These are phyloP conservation scores for Endocalyx cinctus DNA, from an alignment of 2,329 filamentous ascomycete species.

Conservation along the genomic window DNA sequence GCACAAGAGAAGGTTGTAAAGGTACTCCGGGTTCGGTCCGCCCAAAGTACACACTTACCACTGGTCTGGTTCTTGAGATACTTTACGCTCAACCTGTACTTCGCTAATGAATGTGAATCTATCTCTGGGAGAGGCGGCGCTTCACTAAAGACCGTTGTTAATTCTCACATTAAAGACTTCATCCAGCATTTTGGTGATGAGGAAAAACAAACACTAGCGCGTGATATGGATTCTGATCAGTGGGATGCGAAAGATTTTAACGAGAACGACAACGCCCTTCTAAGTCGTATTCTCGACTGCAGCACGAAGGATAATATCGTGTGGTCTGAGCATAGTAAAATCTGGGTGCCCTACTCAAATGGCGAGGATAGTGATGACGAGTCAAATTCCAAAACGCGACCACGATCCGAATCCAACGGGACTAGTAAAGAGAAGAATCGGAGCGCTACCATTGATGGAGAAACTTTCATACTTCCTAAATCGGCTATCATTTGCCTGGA, in stretches of 20 bases:
- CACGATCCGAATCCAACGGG: slow-evolving; percentile 41
- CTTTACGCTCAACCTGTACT: slow-evolving; percentile 76
- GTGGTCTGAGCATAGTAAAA: slow-evolving; percentile 59
- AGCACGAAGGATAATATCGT: slow-evolving; percentile 65
- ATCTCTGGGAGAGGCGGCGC: slow-evolving; percentile 75
- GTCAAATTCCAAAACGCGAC: slow-evolving; percentile 22
- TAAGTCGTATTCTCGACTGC: slow-evolving; percentile 62
- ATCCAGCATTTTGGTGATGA: slow-evolving; percentile 65
- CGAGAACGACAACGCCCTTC: slow-evolving; percentile 53
- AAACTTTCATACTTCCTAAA: slow-evolving; percentile 79
- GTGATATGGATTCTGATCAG: slow-evolving; percentile 73
- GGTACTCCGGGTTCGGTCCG: slow-evolving; percentile 70
- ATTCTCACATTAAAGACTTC: slow-evolving; percentile 77
- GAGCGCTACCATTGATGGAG: slow-evolving; percentile 74
- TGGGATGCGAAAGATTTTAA: slow-evolving; percentile 76
- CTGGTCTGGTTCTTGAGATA: slow-evolving; percentile 72
- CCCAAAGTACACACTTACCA: slow-evolving; percentile 65
- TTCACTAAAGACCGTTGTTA: slow-evolving; percentile 72
- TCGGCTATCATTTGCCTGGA: slow-evolving; percentile 78
- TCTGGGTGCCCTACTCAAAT: slow-evolving; percentile 47
- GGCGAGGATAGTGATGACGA: slow-evolving; percentile 30
- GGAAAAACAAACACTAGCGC: slow-evolving; percentile 70
- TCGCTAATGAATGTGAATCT: slow-evolving; percentile 82
- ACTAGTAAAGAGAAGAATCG: slow-evolving; percentile 59
- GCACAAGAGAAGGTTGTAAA: slow-evolving; percentile 74